These are phyloP conservation scores for Acer campestre DNA, from an alignment of 345 rosid genomes.

Conservation along the genomic window DNA sequence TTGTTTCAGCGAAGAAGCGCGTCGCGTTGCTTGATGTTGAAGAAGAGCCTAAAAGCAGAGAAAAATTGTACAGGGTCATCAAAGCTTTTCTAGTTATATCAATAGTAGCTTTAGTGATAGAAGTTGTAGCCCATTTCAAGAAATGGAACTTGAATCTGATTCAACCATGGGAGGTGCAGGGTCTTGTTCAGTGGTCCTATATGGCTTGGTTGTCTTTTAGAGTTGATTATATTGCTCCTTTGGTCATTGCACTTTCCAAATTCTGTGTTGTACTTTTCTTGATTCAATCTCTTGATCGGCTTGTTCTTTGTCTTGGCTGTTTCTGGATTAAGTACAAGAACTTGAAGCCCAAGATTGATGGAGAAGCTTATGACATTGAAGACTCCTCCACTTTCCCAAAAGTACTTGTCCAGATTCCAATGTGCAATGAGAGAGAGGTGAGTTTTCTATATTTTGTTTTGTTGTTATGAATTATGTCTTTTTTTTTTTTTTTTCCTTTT, in stretches of 20 bases:
- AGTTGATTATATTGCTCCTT: conserved; percentile 71
- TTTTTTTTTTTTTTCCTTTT: background rate
- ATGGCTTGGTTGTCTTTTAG: conserved; percentile 80
- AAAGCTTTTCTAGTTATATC: conserved; percentile 66
- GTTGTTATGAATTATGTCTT: background rate
- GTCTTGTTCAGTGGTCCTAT: conserved; percentile 71
- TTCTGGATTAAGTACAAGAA: conserved; percentile 83
- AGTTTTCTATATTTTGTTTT: background rate
- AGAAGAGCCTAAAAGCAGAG: conserved; percentile 69
- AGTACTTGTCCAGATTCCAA: conserved; percentile 97
- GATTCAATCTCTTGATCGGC: conserved; percentile 85
- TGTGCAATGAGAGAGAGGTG: conserved; percentile 97
- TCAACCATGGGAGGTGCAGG: conserved; percentile 71
- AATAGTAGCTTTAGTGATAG: conserved; percentile 57
- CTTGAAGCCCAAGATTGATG: conserved; percentile 59
- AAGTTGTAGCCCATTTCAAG: conserved; percentile 68
- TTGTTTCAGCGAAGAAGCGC: conserved; percentile 64
- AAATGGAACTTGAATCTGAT: conserved; percentile 71
- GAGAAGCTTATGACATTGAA: conserved; percentile 53
- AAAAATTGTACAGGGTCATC: conserved; percentile 70
- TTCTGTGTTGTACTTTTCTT: conserved; percentile 76
- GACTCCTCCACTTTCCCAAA: conserved; percentile 66
- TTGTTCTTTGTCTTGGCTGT: conserved; percentile 76
- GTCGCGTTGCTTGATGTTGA: conserved; percentile 47
- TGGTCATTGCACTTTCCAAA: conserved; percentile 56